phyloP scores from a whole-genome alignment of 2,329 filamentous ascomycete genomes.

The Rhinocladiella mackenziei region DNA sequence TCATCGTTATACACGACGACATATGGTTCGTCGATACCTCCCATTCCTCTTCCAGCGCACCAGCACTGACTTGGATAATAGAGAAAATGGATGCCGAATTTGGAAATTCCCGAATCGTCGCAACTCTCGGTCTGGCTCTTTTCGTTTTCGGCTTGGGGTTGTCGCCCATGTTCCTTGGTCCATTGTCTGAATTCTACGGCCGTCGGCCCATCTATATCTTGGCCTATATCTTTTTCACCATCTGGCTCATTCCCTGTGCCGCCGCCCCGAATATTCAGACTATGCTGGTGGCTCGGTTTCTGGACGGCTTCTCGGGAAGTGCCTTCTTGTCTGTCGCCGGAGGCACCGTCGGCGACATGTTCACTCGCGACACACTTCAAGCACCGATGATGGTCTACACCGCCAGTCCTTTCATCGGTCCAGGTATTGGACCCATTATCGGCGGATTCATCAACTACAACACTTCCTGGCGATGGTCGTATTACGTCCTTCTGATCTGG shows the following conservation, averaged over 20 bases:
- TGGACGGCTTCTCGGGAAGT: constrained; percentile 51
- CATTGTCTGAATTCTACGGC: constrained; percentile 74
- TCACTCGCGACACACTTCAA: constrained; percentile 60
- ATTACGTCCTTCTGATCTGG: constrained; percentile 76
- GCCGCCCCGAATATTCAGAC: constrained; percentile 78
- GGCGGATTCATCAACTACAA: constrained; percentile 64
- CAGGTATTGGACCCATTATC: constrained; percentile 26
- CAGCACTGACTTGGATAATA: constrained; percentile 8
- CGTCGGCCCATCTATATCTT: constrained; percentile 74
- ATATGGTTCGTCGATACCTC: constrained; percentile 48
- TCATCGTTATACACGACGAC: constrained; percentile 87
- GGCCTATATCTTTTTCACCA: constrained; percentile 68
- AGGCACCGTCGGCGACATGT: constrained; percentile 69
- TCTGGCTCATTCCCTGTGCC: constrained; percentile 78
- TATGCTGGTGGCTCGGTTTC: constrained; percentile 72
- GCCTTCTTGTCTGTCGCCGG: constrained; percentile 69
- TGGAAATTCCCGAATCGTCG: constrained; percentile 64
- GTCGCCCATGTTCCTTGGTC: constrained; percentile 61
- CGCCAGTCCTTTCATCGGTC: constrained; percentile 61
- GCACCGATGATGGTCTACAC: constrained; percentile 74
- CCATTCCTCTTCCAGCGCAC: no score
- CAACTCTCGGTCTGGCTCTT: constrained; percentile 73
- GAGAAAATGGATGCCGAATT: constrained; percentile 72
- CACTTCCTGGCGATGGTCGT: constrained; percentile 68
- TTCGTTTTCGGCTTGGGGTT: constrained; percentile 75